Evolutionary conservation across 352 stramenopile genomes (phyloP).

Genomic region (Pythium periplocum): DNA sequence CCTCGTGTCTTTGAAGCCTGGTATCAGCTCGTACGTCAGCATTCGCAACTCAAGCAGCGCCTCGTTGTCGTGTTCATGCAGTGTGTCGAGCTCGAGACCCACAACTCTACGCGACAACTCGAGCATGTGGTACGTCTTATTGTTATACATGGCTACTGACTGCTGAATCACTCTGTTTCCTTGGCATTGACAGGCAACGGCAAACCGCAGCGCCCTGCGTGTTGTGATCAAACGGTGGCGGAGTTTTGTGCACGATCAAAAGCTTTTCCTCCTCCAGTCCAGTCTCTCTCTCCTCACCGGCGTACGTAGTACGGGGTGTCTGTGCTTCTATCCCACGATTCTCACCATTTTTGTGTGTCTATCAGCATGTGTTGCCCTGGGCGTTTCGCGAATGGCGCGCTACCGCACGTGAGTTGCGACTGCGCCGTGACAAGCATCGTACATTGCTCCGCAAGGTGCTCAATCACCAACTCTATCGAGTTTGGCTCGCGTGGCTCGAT

Average conservation of each 20-base stretch:
- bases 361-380: conserved; percentile 23
- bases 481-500: conserved; percentile 56
- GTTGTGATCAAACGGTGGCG: conserved; percentile 47
- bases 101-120: conserved; percentile 63
- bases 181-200: conserved; percentile 21
- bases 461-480: conserved; percentile 39
- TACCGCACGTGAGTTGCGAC: conserved; percentile 25
- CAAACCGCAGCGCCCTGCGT: conserved; percentile 37
- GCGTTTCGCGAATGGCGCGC: conserved; percentile 63
- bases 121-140: conserved; percentile 27
- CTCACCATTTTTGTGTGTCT: not conserved
- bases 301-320: conserved; percentile 22
- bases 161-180: not conserved
- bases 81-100: conserved; percentile 44
- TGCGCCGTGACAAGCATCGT: conserved; percentile 42
- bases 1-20: conserved; percentile 57
- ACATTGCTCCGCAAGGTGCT: conserved; percentile 46
- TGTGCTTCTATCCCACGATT: not conserved
- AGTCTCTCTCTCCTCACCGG: conserved; percentile 63
- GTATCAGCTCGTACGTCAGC: conserved; percentile 22
- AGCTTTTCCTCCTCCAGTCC: conserved; percentile 63
- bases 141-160: not conserved
- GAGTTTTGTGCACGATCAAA: conserved; percentile 48
- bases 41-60: conserved; percentile 18
- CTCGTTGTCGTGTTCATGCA: conserved; percentile 63